Evolutionary conservation across 2,329 filamentous ascomycete species (phyloP).

Genomic region (Pseudocercospora vitis): DNA sequence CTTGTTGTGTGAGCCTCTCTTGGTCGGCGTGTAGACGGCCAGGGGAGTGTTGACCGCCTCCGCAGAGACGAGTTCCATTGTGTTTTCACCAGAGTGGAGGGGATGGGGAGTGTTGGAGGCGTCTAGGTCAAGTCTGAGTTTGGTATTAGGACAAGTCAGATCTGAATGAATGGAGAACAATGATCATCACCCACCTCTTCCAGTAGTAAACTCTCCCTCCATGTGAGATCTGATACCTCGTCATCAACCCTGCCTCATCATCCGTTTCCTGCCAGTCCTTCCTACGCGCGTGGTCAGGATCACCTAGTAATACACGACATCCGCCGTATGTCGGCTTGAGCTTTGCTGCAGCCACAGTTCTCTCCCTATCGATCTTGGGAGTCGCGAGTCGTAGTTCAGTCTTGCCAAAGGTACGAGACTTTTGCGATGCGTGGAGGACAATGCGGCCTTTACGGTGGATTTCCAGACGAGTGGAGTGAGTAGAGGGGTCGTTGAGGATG

Average conservation of each 20-base stretch:
- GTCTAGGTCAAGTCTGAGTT: not conserved
- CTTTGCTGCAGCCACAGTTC: conserved; percentile 2
- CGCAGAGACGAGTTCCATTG: not conserved
- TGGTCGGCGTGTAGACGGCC: not conserved
- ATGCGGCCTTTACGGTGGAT: conserved; percentile 12
- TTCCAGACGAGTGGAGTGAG: not conserved
- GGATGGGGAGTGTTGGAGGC: not conserved
- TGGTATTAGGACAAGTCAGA: not conserved
- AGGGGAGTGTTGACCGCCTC: not conserved
- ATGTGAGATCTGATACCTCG: not conserved
- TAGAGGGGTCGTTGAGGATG: not conserved
- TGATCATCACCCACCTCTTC: not conserved
- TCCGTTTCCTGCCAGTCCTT: conserved; percentile 5
- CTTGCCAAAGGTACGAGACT: not conserved
- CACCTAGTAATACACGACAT: conserved; percentile 3
- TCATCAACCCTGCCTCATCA: not conserved
- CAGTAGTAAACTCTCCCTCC: not conserved
- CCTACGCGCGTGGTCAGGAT: not conserved
- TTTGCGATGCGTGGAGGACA: not conserved
- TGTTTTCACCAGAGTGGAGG: not conserved
- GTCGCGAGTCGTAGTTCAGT: conserved; percentile 1
- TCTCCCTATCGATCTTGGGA: not conserved
- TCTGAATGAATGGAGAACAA: not conserved
- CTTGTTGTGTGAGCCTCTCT: too few relatives aligned
- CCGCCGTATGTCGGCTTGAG: conserved; percentile 1